These are phyloP conservation scores for Stagonosporopsis rhizophila DNA, from an alignment of 2,329 filamentous ascomycete genomes.

Conservation along the genomic window DNA sequence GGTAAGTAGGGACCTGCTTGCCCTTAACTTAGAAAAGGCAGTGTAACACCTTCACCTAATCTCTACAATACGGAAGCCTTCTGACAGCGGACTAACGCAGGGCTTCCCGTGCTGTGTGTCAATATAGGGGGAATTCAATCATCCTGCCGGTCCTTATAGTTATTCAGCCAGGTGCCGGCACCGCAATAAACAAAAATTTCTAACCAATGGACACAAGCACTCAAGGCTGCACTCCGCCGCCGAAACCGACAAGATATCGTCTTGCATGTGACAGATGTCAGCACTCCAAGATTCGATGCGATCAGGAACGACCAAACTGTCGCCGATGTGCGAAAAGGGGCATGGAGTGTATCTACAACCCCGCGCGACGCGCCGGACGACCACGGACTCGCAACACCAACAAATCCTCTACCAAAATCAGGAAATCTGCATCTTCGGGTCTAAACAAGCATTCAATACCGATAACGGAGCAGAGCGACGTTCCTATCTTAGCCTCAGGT, in stretches of 20 bases:
- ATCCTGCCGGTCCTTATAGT: no score
- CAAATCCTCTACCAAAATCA: not conserved
- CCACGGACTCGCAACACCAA: conserved; percentile 1
- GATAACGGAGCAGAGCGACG: no score
- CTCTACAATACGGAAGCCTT: no score
- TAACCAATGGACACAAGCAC: not conserved
- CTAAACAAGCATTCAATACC: no score
- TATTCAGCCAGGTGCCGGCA: not conserved
- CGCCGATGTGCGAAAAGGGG: conserved; percentile 1
- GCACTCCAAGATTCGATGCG: not conserved
- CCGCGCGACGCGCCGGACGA: not conserved
- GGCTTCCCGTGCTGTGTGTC: no score
- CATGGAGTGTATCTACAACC: not conserved
- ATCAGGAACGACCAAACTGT: not conserved
- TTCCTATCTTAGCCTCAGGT: no score
- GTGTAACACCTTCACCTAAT: no score
- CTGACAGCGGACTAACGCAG: no score
- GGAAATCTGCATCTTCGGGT: no score
- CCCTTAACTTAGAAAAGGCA: no score
- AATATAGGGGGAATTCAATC: no score
- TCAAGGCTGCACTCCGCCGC: not conserved
- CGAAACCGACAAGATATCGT: not conserved
- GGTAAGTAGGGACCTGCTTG: no score
- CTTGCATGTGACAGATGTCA: conserved; percentile 5
- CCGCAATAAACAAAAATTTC: not conserved